Percentiles rank a stretch among this genome's conserved stretches.
These are phyloP conservation scores for Bimuria novae-zelandiae DNA, from an alignment of 2,329 filamentous ascomycete species.

Conservation along the genomic window DNA sequence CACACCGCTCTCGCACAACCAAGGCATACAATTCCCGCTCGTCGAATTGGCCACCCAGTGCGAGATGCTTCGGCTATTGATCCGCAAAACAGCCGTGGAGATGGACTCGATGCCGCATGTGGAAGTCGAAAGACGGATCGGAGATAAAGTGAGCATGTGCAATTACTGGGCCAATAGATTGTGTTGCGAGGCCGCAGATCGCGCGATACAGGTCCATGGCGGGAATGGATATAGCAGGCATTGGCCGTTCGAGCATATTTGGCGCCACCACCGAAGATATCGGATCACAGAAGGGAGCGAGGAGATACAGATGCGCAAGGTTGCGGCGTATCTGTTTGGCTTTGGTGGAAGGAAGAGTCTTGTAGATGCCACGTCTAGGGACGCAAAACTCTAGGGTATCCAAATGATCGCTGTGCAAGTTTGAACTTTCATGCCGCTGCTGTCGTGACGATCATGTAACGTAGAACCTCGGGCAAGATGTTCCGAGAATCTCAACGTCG, in stretches of 20 bases:
- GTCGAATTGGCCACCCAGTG: constrained; percentile 66
- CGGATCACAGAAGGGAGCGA: constrained; percentile 68
- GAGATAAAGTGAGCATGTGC: constrained; percentile 68
- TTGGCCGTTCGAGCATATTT: constrained; percentile 67
- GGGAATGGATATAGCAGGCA: constrained; percentile 64
- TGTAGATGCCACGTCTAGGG: constrained; percentile 36
- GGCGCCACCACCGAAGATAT: constrained; percentile 66
- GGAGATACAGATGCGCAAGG: constrained; percentile 69
- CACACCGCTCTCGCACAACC: constrained; percentile 61
- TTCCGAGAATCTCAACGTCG: too few species aligned
- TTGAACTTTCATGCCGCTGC: too few species aligned
- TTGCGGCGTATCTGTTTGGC: constrained; percentile 63
- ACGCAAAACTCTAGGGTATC: constrained; percentile 34
- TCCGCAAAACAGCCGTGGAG: constrained; percentile 64
- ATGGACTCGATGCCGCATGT: constrained; percentile 63
- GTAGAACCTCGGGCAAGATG: too few species aligned
- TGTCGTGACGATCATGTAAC: too few species aligned
- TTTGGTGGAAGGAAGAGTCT: constrained; percentile 54
- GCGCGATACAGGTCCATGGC: constrained; percentile 66
- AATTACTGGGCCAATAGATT: constrained; percentile 68
- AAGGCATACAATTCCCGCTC: constrained; percentile 67
- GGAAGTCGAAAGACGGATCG: constrained; percentile 62
- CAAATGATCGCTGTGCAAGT: too few species aligned
- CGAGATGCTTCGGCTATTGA: constrained; percentile 65
- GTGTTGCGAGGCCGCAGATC: constrained; percentile 64